These are phyloP conservation scores for Globisporangium irregulare DNA, from an alignment of 352 stramenopile genomes.

Conservation along the genomic window DNA sequence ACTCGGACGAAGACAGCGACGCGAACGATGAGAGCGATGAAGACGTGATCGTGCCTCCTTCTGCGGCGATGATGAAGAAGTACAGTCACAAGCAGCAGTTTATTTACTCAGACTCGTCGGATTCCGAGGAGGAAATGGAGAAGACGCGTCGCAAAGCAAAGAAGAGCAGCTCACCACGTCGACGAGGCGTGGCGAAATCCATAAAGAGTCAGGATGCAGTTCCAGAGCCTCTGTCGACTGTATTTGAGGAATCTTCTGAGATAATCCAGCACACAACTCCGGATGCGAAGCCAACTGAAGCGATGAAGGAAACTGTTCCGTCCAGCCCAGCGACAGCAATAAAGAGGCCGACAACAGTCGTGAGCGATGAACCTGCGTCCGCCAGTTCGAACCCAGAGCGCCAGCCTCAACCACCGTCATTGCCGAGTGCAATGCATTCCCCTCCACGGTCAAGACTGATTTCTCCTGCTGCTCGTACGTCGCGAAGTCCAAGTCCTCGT, in stretches of 20 bases:
- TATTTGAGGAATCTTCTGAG: neutral
- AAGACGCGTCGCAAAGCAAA: neutral
- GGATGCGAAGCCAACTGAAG: neutral
- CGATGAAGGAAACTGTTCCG: too few species aligned
- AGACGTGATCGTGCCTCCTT: slow-evolving; percentile 53
- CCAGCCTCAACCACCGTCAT: neutral
- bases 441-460: neutral
- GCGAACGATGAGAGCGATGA: slow-evolving; percentile 35
- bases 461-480: slow-evolving; percentile 9
- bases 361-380: neutral
- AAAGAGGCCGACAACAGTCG: too few species aligned
- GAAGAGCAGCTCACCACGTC: slow-evolving; percentile 2
- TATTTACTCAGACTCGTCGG: slow-evolving; percentile 58
- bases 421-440: neutral
- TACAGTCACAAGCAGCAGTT: slow-evolving; percentile 69
- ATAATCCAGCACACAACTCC: neutral
- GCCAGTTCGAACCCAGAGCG: neutral
- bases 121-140: slow-evolving; percentile 31
- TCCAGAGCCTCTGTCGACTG: neutral
- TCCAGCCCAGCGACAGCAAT: neutral
- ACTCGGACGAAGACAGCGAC: slow-evolving; percentile 73
- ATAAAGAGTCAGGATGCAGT: neutral
- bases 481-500: slow-evolving; percentile 11
- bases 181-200: neutral
- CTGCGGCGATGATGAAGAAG: slow-evolving; percentile 25